Evolutionary conservation across 768 basidiomycete species (phyloP), one percentile per base, ranked within the genome.

Genomic region (Grammothele lineata): DNA sequence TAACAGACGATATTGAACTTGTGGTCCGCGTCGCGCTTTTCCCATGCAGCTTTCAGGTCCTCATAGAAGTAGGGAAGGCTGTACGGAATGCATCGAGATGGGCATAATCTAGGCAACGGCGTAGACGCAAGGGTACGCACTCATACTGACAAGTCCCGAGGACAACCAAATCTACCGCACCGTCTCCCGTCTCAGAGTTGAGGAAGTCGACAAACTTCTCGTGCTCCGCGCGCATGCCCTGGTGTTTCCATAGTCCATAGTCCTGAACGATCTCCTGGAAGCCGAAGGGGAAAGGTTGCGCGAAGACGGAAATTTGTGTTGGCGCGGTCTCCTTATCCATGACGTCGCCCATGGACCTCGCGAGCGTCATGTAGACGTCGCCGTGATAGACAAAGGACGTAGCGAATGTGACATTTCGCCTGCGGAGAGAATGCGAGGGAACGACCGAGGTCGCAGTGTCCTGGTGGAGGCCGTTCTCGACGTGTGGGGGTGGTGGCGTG

Each of bases 61-160:
- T 62, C 48, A 14, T 50, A 48, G 61, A 62, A 50, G 17, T 61
- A 54, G 12, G 42, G 45, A 7, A 66, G 61, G 33, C 55, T 57
- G 21, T 3, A 18, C 18, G 21, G 5, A 9, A 15, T 39, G 30
- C 19, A 11, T 22, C 37, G 15, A 14, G 19, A 9, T 14, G 38
- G 24, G 14, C 24, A 25, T 19, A 9, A 12, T 12, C 8, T 21
- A 25, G 23, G 24, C 10, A 18, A 37, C 17, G 21, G 7, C 8
- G n/a, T n/a, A 30, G 14, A 17, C 19, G 23, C 21, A 22, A 19
- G 18, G 17, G n/a, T 18, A 58, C 67, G 45, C 45, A 72, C 70
- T 73, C 70, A 21, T 67, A 43, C 53, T 73, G 71, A 53, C 72
- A 73, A 17, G 70, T 72, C 15, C 70, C 70, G 1, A 72, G 57